Evolutionary conservation across 805 yeast species (phyloP).

Genomic region (Saccharomycopsis javanensis): DNA sequence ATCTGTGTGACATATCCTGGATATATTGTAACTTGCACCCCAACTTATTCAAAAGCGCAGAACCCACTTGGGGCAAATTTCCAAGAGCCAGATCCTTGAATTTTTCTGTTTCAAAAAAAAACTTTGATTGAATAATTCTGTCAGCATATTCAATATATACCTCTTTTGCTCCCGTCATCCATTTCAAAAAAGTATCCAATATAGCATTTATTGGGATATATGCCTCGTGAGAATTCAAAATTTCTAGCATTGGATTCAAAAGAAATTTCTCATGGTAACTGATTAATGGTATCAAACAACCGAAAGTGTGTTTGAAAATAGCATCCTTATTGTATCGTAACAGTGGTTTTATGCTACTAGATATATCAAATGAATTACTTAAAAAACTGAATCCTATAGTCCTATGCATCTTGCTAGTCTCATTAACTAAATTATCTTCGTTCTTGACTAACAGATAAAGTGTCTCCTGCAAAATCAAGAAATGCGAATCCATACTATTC

Average conservation of each 20-base stretch:
- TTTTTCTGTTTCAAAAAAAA: slow-evolving; percentile 17
- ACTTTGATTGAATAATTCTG: slow-evolving; percentile 12
- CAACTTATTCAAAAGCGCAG: not conserved
- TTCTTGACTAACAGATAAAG: slow-evolving; percentile 13
- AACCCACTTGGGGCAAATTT: not conserved
- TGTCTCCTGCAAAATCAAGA: slow-evolving; percentile 14
- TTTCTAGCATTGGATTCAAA: slow-evolving; percentile 18
- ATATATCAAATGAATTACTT: slow-evolving; percentile 11
- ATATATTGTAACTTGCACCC: not conserved
- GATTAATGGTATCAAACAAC: slow-evolving; percentile 17
- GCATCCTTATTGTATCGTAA: slow-evolving; percentile 12
- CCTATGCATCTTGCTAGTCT: slow-evolving; percentile 15
- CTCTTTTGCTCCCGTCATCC: slow-evolving; percentile 17
- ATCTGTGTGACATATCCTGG: not conserved
- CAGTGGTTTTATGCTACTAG: not conserved
- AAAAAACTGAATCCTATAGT: slow-evolving; percentile 15
- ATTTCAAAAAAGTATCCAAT: slow-evolving; percentile 9
- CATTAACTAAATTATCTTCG: slow-evolving; percentile 10
- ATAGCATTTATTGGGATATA: slow-evolving; percentile 15
- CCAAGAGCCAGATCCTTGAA: slow-evolving; percentile 2
- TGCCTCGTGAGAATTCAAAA: slow-evolving; percentile 12
- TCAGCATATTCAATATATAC: slow-evolving; percentile 15
- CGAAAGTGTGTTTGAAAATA: slow-evolving; percentile 18
- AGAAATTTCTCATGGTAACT: slow-evolving; percentile 16
- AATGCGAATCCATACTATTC: slow-evolving; percentile 2